Percentiles rank a stretch among this genome's conserved stretches.
Evolutionary conservation across 257 asterid genomes (phyloP).

Genomic region (Jasminum sambac): DNA sequence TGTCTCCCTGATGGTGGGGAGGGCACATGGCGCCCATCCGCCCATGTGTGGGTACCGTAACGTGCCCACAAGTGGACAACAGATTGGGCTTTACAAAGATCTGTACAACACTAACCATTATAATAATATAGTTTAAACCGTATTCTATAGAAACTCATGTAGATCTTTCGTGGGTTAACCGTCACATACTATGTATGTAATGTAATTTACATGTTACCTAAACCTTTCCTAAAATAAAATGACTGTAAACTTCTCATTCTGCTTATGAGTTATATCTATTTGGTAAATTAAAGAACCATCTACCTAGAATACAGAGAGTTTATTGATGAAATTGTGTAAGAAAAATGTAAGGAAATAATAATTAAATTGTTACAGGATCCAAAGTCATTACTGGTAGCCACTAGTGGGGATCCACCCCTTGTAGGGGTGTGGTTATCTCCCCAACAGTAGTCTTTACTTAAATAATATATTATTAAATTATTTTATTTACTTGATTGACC

Average conservation of each 20-base stretch:
- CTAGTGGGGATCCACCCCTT: too few relatives aligned
- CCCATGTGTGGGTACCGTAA: too few relatives aligned
- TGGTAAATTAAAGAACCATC: conserved; percentile 5
- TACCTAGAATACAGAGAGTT: background rate
- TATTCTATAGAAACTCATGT: conserved; percentile 17
- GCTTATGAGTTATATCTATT: background rate
- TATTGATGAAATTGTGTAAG: background rate
- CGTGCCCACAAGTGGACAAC: too few relatives aligned
- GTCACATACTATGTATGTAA: conserved; percentile 10
- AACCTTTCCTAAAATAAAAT: background rate
- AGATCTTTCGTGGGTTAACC: conserved; percentile 19
- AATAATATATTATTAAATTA: too few relatives aligned
- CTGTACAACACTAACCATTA: conserved; percentile 21
- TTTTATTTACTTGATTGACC: too few relatives aligned
- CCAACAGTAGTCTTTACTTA: too few relatives aligned
- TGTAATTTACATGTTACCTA: conserved; percentile 16
- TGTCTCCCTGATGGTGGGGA: too few relatives aligned
- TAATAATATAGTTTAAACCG: conserved; percentile 20
- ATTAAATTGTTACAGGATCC: too few relatives aligned
- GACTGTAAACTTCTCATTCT: background rate
- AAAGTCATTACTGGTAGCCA: too few relatives aligned
- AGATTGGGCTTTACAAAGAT: too few relatives aligned
- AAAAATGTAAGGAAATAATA: background rate
- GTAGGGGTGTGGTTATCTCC: too few relatives aligned
- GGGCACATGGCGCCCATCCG: too few relatives aligned